Evolutionary conservation across 805 yeast genomes (phyloP).

Genomic region (Metschnikowia gruessii): DNA sequence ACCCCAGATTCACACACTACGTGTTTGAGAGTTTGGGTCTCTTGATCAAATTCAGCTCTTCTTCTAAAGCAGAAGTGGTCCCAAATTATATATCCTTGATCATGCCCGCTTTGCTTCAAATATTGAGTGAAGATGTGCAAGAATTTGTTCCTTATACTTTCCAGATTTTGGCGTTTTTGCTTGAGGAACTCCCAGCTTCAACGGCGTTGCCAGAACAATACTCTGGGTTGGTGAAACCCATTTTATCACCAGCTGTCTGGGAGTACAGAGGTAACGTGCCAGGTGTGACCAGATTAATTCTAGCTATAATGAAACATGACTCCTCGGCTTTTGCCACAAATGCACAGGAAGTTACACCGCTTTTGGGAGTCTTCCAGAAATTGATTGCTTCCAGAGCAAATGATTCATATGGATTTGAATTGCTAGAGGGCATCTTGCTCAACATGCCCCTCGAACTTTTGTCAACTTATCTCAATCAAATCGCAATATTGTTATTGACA

Average conservation of each 20-base stretch:
- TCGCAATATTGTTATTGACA: constrained; percentile 73
- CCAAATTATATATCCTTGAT: constrained; percentile 46
- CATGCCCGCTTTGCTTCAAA: constrained; percentile 63
- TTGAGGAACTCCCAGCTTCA: constrained; percentile 55
- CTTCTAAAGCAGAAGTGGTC: constrained; percentile 17
- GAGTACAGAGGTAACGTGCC: constrained; percentile 92
- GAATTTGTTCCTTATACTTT: constrained; percentile 93
- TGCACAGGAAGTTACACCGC: constrained; percentile 55
- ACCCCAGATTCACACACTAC: constrained; percentile 90
- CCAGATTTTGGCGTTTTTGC: constrained; percentile 78
- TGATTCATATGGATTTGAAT: constrained; percentile 81
- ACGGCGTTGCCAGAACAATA: constrained; percentile 61
- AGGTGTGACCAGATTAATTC: constrained; percentile 78
- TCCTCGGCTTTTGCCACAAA: constrained; percentile 37
- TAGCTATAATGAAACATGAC: constrained; percentile 57
- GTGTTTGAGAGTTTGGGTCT: constrained; percentile 86
- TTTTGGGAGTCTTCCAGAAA: constrained; percentile 95
- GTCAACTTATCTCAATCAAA: constrained; percentile 58
- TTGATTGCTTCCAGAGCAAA: constrained; percentile 79
- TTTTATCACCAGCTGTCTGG: constrained; percentile 90
- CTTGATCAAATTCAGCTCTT: constrained; percentile 51
- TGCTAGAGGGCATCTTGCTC: constrained; percentile 66
- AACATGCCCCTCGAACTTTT: constrained; percentile 51
- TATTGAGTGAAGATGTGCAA: constrained; percentile 80
- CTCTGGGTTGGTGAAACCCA: constrained; percentile 68